Evolutionary conservation across 495 filamentous ascomycete species (phyloP).

Genomic region (Penicillium daleae): DNA sequence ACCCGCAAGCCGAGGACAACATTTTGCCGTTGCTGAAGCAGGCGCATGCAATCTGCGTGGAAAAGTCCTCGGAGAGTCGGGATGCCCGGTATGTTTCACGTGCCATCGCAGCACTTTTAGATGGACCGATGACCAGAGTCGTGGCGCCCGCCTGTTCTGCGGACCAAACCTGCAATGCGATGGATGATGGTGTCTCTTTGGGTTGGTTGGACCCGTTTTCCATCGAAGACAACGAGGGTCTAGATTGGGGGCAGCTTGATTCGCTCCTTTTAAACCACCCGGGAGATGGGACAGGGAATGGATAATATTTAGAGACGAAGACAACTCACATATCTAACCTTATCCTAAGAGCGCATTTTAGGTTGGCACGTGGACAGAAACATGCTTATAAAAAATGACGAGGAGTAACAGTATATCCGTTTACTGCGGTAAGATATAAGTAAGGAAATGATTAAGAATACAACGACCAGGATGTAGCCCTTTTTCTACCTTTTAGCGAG

Average conservation of each 20-base stretch:
- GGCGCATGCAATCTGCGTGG: background rate
- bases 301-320: background rate
- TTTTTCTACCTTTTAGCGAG: too few species aligned
- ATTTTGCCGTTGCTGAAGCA: background rate
- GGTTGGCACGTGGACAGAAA: background rate
- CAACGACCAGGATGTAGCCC: too few species aligned
- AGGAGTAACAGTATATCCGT: background rate
- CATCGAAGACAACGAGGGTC: background rate
- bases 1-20: background rate
- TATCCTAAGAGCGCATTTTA: too few species aligned
- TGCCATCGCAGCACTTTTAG: background rate
- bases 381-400: background rate
- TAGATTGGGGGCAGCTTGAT: background rate
- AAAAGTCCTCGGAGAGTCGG: background rate
- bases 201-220: background rate
- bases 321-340: too few species aligned
- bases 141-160: background rate
- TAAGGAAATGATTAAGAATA: too few species aligned
- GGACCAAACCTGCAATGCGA: background rate
- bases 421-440: background rate
- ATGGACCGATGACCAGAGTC: background rate
- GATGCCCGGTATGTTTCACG: slow-evolving; percentile 6
- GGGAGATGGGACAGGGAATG: background rate
- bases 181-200: background rate
- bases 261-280: background rate